Evolutionary conservation across 2,329 filamentous ascomycete genomes (phyloP), one percentile per base, ranked within the genome.

Genomic region (Verticillium klebahnii): DNA sequence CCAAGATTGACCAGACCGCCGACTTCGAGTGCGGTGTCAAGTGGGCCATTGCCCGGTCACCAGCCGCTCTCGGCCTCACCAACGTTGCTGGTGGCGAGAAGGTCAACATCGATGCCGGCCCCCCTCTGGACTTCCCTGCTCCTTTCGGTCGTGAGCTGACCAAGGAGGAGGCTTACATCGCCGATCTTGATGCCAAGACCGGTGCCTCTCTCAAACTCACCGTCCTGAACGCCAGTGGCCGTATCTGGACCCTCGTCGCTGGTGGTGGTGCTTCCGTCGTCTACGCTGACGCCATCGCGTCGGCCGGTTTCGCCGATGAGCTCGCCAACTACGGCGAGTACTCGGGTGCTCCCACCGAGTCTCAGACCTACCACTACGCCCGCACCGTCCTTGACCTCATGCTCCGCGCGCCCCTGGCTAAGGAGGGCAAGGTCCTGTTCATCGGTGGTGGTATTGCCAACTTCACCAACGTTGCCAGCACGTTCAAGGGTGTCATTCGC

Each of bases 371-470:
- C 89, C 93, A 98, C 88, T 99, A 99, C 81, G 93, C 95, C 74
- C 91, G 91, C 74, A 99, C 95, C 34, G 92, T 99, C 67, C 85
- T 99, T 66, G 95, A 99, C 78, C 88, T 99, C 67, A 96, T 99
- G 92, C 90, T 99, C 70, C 92, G 95, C 69, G 90, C 94, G 61
- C 94, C 95, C 63, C 78, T 87, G 75, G 84, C 87, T 78, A 86
- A 91, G 65, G 89, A 97, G 74, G 95, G 95, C 84, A 99, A 98
- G 87, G 92, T 99, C 60, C 89, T 99, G 68, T 99, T 99, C 87
- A 98, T 99, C 69, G 95, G 95, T 79, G 95, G 95, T 83, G 95
- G 95, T 86, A 99, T 99, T 86, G 95, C 95, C 85, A 99, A 99
- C 90, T 99, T 99, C 85, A 99, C 95, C 85, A 99, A 98, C 82